Percentiles rank a stretch among this genome's conserved stretches.
phyloP scores from a whole-genome alignment of 2,329 filamentous ascomycete genomes.

The Diplodia mutila region DNA sequence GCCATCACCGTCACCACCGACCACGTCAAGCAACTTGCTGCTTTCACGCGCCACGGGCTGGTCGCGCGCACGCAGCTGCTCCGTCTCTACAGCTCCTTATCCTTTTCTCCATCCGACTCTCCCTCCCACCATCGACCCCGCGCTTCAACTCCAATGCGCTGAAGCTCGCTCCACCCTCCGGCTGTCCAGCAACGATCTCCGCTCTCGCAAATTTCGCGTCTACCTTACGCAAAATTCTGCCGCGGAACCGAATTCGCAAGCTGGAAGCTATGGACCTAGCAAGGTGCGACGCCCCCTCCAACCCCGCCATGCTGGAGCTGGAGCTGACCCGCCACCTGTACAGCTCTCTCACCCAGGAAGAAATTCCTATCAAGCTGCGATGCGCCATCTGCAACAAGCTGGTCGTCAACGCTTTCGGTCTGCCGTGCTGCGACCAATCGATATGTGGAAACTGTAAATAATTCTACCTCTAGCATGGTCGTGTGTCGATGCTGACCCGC shows the following conservation, averaged over 20 bases:
- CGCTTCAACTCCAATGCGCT: constrained; percentile 19
- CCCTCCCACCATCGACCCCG: not conserved
- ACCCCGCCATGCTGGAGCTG: constrained; percentile 29
- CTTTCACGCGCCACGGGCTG: constrained; percentile 18
- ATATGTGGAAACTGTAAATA: constrained; percentile 86
- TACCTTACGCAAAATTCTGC: constrained; percentile 4
- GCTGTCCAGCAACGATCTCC: constrained; percentile 23
- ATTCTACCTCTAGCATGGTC: not conserved
- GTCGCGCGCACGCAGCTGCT: constrained; percentile 16
- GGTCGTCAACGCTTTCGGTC: constrained; percentile 84
- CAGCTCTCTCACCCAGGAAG: constrained; percentile 77
- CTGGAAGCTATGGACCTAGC: constrained; percentile 31
- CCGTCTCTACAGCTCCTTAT: not conserved
- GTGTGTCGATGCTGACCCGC: constrained; percentile 27
- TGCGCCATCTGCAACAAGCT: constrained; percentile 93
- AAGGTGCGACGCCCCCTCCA: constrained; percentile 30
- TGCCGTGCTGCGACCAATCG: constrained; percentile 93
- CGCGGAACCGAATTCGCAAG: constrained; percentile 1
- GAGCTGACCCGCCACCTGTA: constrained; percentile 21
- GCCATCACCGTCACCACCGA: constrained; percentile 7
- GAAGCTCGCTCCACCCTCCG: constrained; percentile 14
- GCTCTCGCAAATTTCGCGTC: constrained; percentile 24
- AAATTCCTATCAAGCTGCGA: constrained; percentile 93
- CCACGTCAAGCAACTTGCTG: not conserved
- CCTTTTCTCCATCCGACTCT: not conserved